phyloP scores from a whole-genome alignment of 2,329 filamentous ascomycete species.

The Ilyonectria sp. region DNA sequence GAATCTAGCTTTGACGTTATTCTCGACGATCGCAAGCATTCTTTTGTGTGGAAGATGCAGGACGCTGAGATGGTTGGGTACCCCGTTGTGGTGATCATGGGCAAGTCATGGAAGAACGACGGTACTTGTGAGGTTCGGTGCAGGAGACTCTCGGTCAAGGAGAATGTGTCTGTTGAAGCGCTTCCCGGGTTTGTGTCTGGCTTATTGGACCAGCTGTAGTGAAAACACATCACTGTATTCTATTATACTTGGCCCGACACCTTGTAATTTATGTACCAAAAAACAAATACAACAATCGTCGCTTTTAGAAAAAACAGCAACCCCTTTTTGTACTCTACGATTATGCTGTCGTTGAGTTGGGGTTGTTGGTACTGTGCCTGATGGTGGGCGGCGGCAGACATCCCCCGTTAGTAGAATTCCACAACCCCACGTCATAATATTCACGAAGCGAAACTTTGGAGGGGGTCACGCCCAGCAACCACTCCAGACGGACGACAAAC shows the following conservation, averaged over 20 bases:
- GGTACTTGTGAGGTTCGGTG: constrained; percentile 84
- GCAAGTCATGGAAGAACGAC: constrained; percentile 75
- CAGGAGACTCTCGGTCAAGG: constrained; percentile 74
- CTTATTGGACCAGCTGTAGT: constrained; percentile 65
- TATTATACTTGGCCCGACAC: constrained; percentile 1
- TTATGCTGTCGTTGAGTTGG: not conserved
- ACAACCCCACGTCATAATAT: constrained; percentile 52
- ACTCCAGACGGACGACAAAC: constrained; percentile 12
- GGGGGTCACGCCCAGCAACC: constrained; percentile 38
- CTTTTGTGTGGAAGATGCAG: constrained; percentile 86
- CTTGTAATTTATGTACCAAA: constrained; percentile 18
- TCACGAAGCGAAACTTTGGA: constrained; percentile 47
- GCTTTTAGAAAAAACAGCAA: not conserved
- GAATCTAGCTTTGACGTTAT: constrained; percentile 70
- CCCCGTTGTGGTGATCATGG: constrained; percentile 85
- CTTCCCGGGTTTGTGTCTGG: constrained; percentile 62
- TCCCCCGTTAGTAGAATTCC: constrained; percentile 52
- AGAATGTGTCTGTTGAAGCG: constrained; percentile 67
- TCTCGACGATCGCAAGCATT: constrained; percentile 80
- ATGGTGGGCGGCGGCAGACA: constrained; percentile 15
- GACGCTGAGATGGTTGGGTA: constrained; percentile 94
- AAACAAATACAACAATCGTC: not conserved
- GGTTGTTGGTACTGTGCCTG: not conserved
- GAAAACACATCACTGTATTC: not conserved
- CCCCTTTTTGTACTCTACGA: no score